Evolutionary conservation across 2,329 filamentous ascomycete species (phyloP), one percentile per base, ranked within the genome.

Genomic region (Fusarium hainanense): DNA sequence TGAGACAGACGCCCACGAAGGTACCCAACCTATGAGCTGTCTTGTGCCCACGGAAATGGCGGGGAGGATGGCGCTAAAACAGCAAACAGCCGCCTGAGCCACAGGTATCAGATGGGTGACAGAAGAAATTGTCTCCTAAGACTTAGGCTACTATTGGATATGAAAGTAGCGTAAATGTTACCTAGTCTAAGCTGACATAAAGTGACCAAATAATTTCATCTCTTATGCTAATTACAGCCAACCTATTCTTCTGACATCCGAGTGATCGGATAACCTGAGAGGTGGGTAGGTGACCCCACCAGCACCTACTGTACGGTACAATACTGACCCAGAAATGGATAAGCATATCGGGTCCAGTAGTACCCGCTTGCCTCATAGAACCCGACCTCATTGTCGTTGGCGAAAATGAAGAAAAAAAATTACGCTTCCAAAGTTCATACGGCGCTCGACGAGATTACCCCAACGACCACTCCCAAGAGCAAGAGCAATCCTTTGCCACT

Each of bases 41-140:
- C 63, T 63, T 34, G 30, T 62, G 63, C 18, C 34, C 18, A 59
- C 27, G 48, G 48, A 67, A 69, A 69, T 70, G 63, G 68, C 56
- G 68, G 68, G 68, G 62, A 55, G 54, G 43, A 44, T 27, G 58
- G 68, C 67, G 42, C 68, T 68, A 64, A 41, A 61, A 62, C 37
- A 54, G 42, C 43, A 30, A 52, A 44, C 52, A 63, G 63, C 56
- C 58, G 42, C 54, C 46, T 43, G 44, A 20, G 51, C 52, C 34
- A 37, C 34, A 37, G 34, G 10, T n/a, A 37, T 18, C 34, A 37
- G 34, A 10, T 37, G 34, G 18, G 34, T 37, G 34, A 28, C 21
- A 23, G 21, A 23, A 23, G 21, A 23, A 37, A n/a, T 37, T n/a
- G 18, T 37, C 18, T 37, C 18, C 18, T 7, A 37, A n/a, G 34